Evolutionary conservation across 208 protist species (phyloP), one percentile per base, ranked within the genome.

Genomic region (Angomonas deanei): DNA sequence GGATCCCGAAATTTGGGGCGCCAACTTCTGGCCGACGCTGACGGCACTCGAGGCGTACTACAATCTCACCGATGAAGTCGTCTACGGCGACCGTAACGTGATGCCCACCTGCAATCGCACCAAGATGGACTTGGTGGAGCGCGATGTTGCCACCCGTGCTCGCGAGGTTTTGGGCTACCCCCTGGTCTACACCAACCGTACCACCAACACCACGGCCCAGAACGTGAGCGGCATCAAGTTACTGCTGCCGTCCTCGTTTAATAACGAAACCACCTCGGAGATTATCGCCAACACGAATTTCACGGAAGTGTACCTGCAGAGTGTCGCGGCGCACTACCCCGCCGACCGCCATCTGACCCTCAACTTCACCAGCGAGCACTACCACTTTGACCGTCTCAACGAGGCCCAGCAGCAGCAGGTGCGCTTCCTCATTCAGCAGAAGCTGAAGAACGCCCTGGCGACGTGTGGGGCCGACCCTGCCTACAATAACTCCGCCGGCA

Each of bases 161-260:
- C 64, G 79, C 17, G 33, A 53, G 10, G 31, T 53, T 31, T 65
- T 92, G 17, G 3, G 65, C 13, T 92, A 85, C 60, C 53, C 65
- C 0, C 70, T 64, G 42, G 86, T 92, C 64, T 92, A 92, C 73
- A 76, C 73, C 6, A 54, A 70, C 56, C 53, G 57, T 0, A 54
- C 75, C 36, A 10, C 38, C 19, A 57, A 65, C 39, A 56, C 8
- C 11, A 72, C 61, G 28, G 57, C 61, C 15, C 10, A 28, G 24
- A 86, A 88, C 60, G 72, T 86, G 42, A 82, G 68, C 30, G 60
- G 58, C 1, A 50, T 82, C n/a, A 91, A 91, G 67, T 75, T 91
- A 48, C 72, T 91, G 17, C 82, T 91, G 76, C 80, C 84, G 4
- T 73, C 59, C 28, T 39, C 68, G 21, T 87, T 88, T 32, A 74